phyloP scores from a whole-genome alignment of 2,329 filamentous ascomycete genomes.

The Emydomyces testavorans region DNA sequence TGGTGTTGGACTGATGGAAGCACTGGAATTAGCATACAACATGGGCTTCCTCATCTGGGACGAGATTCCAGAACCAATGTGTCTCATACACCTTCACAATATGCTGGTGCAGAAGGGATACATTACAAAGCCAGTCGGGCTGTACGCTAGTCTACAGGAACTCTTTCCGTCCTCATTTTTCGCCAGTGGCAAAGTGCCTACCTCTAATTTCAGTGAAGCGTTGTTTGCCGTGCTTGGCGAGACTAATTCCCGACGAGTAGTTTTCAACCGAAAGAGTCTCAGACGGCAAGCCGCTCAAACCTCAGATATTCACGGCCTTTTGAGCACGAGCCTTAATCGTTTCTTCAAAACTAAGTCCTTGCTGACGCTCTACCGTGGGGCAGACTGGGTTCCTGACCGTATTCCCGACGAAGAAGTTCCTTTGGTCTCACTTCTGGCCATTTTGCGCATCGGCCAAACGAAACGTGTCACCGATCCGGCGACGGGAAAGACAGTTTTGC shows the following conservation, averaged over 20 bases:
- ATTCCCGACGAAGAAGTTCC: constrained; percentile 29
- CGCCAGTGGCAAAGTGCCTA: constrained; percentile 22
- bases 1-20: constrained; percentile 36
- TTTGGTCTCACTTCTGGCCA: constrained; percentile 19
- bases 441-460: constrained; percentile 23
- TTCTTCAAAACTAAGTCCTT: constrained; percentile 29
- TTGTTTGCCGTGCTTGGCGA: constrained; percentile 12
- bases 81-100: constrained; percentile 39
- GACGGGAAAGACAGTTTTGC: constrained; percentile 22
- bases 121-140: constrained; percentile 25
- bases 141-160: constrained; percentile 25
- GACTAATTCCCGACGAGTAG: constrained; percentile 7
- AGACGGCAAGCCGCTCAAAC: neutral
- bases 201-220: constrained; percentile 22
- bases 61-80: constrained; percentile 30
- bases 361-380: constrained; percentile 24
- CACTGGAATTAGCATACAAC: constrained; percentile 32
- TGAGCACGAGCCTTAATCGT: constrained; percentile 16
- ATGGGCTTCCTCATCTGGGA: constrained; percentile 27
- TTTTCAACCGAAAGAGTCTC: neutral
- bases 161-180: constrained; percentile 24
- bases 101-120: constrained; percentile 37
- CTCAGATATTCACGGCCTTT: neutral
- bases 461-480: constrained; percentile 21
- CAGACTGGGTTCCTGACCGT: constrained; percentile 25